Percentiles rank a stretch among this genome's conserved stretches.
Conservation (phyloP, 2,329 filamentous ascomycete species). For the Stemphylium beticola region DNA sequence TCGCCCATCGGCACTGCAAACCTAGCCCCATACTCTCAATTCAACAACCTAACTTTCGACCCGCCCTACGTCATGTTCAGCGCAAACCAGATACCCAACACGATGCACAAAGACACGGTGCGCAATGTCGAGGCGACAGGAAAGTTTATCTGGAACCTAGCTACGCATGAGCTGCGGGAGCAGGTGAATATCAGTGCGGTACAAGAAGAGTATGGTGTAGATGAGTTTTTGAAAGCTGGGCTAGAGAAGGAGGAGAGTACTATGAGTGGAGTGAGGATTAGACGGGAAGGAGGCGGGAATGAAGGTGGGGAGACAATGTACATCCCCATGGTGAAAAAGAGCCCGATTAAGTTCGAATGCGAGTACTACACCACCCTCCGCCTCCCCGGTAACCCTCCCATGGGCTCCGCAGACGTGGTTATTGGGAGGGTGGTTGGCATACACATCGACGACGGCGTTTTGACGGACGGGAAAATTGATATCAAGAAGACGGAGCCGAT, state of each 20-base stretch:
- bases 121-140: constrained; percentile 63
- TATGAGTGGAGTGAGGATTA: constrained; percentile 39
- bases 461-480: constrained; percentile 64
- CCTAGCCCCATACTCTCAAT: constrained; percentile 66
- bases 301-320: background rate
- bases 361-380: constrained; percentile 60
- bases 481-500: constrained; percentile 64
- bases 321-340: constrained; percentile 60
- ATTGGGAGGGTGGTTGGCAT: constrained; percentile 64
- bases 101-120: constrained; percentile 62
- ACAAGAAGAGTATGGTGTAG: constrained; percentile 56
- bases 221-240: constrained; percentile 61
- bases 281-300: background rate
- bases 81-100: constrained; percentile 60
- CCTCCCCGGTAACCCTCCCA: constrained; percentile 62
- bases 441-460: constrained; percentile 61
- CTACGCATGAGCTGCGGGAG: constrained; percentile 62
- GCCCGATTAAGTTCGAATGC: constrained; percentile 66
- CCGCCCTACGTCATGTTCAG: constrained; percentile 69
- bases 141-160: constrained; percentile 65
- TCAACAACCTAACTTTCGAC: constrained; percentile 69
- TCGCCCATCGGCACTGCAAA: constrained; percentile 58
- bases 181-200: constrained; percentile 63
- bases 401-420: constrained; percentile 64
- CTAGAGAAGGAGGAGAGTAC: constrained; percentile 57